Conservation (phyloP, 2,329 filamentous ascomycete genomes). For the Septoria linicola region DNA sequence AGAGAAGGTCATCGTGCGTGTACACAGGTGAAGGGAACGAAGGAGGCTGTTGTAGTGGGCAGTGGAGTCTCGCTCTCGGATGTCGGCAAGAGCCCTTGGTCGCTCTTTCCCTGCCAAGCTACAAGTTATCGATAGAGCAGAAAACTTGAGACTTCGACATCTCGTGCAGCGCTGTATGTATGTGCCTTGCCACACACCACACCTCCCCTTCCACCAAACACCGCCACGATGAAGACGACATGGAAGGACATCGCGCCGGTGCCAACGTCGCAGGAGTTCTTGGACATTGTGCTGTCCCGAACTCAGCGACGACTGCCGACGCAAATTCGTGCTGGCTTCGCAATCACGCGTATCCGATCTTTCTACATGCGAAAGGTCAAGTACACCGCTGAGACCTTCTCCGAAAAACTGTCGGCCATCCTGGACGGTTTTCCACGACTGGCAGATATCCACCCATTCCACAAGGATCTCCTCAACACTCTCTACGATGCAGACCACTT, state of each 20-base stretch:
- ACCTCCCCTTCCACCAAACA: background rate
- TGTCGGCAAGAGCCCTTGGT: no score
- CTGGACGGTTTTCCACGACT: slow-evolving; percentile 90
- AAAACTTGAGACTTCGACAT: background rate
- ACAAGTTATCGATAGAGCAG: no score
- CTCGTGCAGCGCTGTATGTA: background rate
- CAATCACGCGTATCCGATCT: slow-evolving; percentile 87
- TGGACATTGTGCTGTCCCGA: slow-evolving; percentile 93
- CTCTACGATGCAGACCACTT: slow-evolving; percentile 99
- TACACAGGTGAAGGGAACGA: no score
- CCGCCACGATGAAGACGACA: slow-evolving; percentile 55
- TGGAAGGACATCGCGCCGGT: slow-evolving; percentile 55
- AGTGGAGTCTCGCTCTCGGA: no score
- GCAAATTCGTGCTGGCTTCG: slow-evolving; percentile 92
- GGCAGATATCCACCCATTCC: slow-evolving; percentile 93
- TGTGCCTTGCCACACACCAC: slow-evolving; percentile 9
- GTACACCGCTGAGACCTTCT: slow-evolving; percentile 94
- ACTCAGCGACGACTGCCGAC: slow-evolving; percentile 92
- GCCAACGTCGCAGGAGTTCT: slow-evolving; percentile 89
- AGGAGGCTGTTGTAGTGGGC: no score
- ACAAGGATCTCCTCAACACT: slow-evolving; percentile 89
- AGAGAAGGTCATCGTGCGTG: no score
- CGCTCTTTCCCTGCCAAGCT: no score
- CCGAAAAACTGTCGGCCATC: slow-evolving; percentile 87
- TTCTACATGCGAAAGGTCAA: slow-evolving; percentile 99